These are phyloP conservation scores for Zygoascus meyerae DNA, from an alignment of 1,139 yeast genomes.

Conservation along the genomic window DNA sequence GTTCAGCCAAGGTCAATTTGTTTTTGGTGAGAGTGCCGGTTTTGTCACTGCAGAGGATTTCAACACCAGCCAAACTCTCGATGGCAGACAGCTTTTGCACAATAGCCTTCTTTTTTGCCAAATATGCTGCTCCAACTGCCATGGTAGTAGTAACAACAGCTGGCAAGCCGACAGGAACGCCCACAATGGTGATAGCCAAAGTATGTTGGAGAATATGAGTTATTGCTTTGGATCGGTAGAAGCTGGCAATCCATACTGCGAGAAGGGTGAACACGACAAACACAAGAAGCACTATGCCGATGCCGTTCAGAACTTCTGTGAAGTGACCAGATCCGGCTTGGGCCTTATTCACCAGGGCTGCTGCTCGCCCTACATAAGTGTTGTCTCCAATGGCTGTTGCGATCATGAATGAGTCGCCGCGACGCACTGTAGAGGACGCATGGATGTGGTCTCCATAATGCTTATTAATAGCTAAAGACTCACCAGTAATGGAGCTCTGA, in stretches of 20 bases:
- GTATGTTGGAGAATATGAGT: conserved; percentile 87
- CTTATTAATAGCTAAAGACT: conserved; percentile 93
- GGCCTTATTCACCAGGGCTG: conserved; percentile 94
- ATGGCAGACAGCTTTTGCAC: conserved; percentile 97
- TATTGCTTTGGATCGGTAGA: conserved; percentile 88
- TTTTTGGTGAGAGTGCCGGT: conserved; percentile 99
- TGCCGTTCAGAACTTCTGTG: conserved; percentile 96
- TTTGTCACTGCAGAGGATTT: conserved; percentile 97
- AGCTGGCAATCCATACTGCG: conserved; percentile 89
- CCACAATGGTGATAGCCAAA: conserved; percentile 94
- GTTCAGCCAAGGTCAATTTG: conserved; percentile 93
- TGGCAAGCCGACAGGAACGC: conserved; percentile 99
- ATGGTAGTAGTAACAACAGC: conserved; percentile 99
- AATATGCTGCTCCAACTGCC: conserved; percentile 99
- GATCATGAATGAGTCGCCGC: conserved; percentile 95
- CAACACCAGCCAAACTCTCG: conserved; percentile 98
- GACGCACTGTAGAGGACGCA: conserved; percentile 94
- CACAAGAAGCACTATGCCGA: conserved; percentile 87
- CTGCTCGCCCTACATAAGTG: conserved; percentile 93
- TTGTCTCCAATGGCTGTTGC: conserved; percentile 94
- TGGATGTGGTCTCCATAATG: conserved; percentile 80
- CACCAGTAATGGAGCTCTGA: conserved; percentile 98
- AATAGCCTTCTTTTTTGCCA: conserved; percentile 97
- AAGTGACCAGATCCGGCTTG: conserved; percentile 92
- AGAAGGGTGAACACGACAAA: conserved; percentile 83